Evolutionary conservation across 1,139 yeast genomes (phyloP).

Genomic region (Sugiyamaella paludigena): DNA sequence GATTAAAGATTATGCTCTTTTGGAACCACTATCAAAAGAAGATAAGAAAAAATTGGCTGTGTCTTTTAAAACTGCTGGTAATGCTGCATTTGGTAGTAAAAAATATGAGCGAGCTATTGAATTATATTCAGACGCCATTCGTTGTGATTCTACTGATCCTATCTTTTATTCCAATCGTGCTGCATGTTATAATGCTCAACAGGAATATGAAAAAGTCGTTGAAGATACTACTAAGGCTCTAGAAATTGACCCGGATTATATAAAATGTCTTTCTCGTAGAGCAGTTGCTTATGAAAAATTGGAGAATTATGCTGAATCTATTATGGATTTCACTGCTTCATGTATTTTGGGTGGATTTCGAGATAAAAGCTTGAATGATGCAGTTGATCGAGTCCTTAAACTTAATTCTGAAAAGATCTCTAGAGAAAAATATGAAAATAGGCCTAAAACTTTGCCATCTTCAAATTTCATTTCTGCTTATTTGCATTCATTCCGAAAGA

Average conservation of each 20-base stretch:
- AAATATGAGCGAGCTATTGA: conserved; percentile 70
- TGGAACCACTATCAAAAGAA: conserved; percentile 48
- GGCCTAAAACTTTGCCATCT: conserved; percentile 68
- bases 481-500: conserved; percentile 65
- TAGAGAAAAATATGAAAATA: conserved; percentile 54
- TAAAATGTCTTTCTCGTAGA: conserved; percentile 76
- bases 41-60: conserved; percentile 70
- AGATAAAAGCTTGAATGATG: conserved; percentile 72
- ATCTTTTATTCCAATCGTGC: conserved; percentile 92
- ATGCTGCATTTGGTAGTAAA: conserved; percentile 69
- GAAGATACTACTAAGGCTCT: conserved; percentile 87
- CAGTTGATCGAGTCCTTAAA: conserved; percentile 83
- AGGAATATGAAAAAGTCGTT: conserved; percentile 76
- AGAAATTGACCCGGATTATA: conserved; percentile 79
- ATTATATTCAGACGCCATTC: conserved; percentile 74
- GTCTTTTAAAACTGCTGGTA: conserved; percentile 87
- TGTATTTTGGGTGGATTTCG: conserved; percentile 50
- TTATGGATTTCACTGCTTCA: conserved; percentile 83
- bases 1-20: conserved; percentile 40
- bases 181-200: conserved; percentile 86
- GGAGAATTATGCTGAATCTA: conserved; percentile 77
- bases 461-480: conserved; percentile 83
- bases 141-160: conserved; percentile 68
- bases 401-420: conserved; percentile 52
- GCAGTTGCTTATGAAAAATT: conserved; percentile 78